Base-by-base conservation (phyloP, 2,329 filamentous ascomycete species). In the Pyrenophora graminea region DNA sequence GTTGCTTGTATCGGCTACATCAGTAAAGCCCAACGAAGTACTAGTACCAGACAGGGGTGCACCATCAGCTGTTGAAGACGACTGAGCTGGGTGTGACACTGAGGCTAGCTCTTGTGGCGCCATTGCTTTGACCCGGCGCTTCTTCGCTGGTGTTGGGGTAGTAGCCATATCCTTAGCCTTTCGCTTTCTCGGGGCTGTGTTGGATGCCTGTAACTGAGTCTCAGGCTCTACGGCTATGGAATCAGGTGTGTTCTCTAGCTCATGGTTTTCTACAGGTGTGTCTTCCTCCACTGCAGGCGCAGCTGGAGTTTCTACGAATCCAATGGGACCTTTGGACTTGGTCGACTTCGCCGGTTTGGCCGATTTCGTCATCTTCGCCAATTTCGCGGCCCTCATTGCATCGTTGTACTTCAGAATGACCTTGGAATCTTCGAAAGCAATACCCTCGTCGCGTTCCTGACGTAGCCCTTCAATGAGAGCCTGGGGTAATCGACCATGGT, bases 391-490 rank as follows among this genome's bases (percentile, higher is more conserved):
- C 33, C 38, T 53, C 48, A 58, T 51, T 12, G 40, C 42, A 7
- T 55, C 48, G 38, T 49, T 51, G 19, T 51, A 58, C 5, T 37
- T 46, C 10, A 48, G 44, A 23, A 58, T 51, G 17, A 58, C 48
- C 6, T 51, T 46, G 9, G 63, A 66, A 8, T 60, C 43, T 43
- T 66, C 55, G n/a, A 64, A 21, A 17, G 60, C 32, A 5, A 64
- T 58, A 4, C 50, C 56, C 3, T 62, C 36, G 2, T 60, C 56
- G 27, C 59, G 60, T 39, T 66, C 60, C 37, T 56, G 45, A 12
- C 66, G 58, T 39, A 68, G 44, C 17, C 61, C 62, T 33, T 67
- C 62, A 18, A 68, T 58, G 12, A 69, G 55, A 12, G 53, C 56
- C 21, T 67, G 59, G 19, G 63, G 61, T 13, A 69, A 33, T 2